These are phyloP conservation scores for Peniophora sp. DNA, from an alignment of 1,284 basidiomycete species.

Conservation along the genomic window DNA sequence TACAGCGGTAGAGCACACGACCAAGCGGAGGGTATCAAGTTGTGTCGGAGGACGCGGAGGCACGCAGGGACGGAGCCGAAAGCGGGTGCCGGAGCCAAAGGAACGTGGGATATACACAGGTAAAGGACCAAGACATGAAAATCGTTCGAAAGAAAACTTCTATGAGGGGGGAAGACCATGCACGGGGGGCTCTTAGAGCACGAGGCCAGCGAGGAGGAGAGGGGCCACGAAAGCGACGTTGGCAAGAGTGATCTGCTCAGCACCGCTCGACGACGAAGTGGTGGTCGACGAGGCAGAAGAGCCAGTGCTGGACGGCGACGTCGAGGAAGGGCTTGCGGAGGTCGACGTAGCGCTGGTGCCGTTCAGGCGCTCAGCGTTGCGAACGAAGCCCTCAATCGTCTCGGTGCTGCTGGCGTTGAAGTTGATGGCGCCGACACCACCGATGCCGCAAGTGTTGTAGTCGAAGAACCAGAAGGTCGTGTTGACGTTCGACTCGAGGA, in stretches of 20 bases:
- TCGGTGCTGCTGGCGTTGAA: slow-evolving; percentile 37
- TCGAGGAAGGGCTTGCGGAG: slow-evolving; percentile 12
- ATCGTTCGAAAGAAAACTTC: background rate
- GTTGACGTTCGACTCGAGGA: slow-evolving; percentile 31
- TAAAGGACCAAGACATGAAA: background rate
- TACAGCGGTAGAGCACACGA: too few relatives aligned
- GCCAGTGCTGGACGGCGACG: slow-evolving; percentile 6
- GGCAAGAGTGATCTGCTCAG: background rate
- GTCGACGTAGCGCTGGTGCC: slow-evolving; percentile 28
- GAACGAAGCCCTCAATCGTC: slow-evolving; percentile 44
- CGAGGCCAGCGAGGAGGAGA: slow-evolving; percentile 8
- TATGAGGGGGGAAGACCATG: background rate
- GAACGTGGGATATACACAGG: background rate
- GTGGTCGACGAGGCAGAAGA: slow-evolving; percentile 5
- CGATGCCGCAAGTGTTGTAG: slow-evolving; percentile 40
- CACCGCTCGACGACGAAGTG: slow-evolving; percentile 4
- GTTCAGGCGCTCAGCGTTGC: slow-evolving; percentile 45
- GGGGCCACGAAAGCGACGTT: slow-evolving; percentile 7
- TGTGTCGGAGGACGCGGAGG: too few relatives aligned
- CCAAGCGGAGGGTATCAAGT: too few relatives aligned
- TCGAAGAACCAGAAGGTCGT: slow-evolving; percentile 57
- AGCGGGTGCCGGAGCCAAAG: background rate
- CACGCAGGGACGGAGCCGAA: too few relatives aligned
- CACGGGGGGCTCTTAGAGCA: slow-evolving; percentile 5
- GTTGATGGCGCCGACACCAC: slow-evolving; percentile 58